Base-by-base conservation (phyloP, 1,284 basidiomycete genomes). In the Sporisorium sorghi region DNA sequence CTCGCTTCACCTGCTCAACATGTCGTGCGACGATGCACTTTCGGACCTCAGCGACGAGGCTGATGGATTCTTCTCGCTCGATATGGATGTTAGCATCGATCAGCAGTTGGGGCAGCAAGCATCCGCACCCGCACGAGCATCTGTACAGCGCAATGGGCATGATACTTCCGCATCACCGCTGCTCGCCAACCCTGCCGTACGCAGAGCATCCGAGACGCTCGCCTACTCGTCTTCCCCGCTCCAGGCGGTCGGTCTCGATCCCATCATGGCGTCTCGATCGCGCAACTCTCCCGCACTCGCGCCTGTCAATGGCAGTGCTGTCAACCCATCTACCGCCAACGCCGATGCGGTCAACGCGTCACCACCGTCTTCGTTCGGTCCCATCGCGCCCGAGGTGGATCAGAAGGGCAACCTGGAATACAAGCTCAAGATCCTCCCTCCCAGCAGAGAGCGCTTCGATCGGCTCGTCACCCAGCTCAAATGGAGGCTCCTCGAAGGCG, bases 401-500 rank as follows among this genome's bases (percentile, higher is more conserved):
- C 74, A 68, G 54, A 69, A 70, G 23, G 83, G 83, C 40, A 83
- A 84, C 53, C 77, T 83, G 21, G 83, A 84, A 52, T 84, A 84
- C 76, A 84, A 84, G 60, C 77, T 80, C 62, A 81, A 83, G 59
- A 78, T 84, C 53, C 61, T 83, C 2, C 81, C 78, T 4, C 70
- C 79, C n/a, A 75, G 76, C 35, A 65, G 68, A 7, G 71, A 76
- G 40, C 80, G 83, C 23, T 83, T 83, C 55, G 75, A 83, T 51
- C 74, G 80, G 19, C 75, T 84, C 40, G 79, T 79, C 48, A 84
- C 83, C 1, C 83, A 84, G 64, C 73, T 84, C 48, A 81, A 81
- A 35, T 84, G 82, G 83, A 72, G 83, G n/a, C 72, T 84, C 11
- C 72, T 77, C 21, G 79, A 84, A 66, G 83, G 83, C 4, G 80